These are phyloP conservation scores for Dendrocalamus latiflorus DNA, from an alignment of 202 grass and related monocot species.

Conservation along the genomic window DNA sequence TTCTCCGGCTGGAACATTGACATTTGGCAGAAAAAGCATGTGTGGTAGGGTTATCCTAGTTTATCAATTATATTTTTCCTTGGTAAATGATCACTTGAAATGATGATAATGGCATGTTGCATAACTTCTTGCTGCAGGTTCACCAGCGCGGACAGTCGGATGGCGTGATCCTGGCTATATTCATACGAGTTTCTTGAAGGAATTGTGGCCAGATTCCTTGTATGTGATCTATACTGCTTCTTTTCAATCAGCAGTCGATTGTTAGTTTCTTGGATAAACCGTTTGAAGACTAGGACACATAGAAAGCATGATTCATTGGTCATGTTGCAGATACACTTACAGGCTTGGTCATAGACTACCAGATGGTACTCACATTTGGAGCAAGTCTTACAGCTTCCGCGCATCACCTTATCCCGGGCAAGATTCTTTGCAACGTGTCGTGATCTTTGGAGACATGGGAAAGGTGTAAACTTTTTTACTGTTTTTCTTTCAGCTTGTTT, in stretches of 20 bases:
- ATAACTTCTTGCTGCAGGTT: constrained; percentile 10
- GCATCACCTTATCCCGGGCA: constrained; percentile 80
- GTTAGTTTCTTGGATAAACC: background rate
- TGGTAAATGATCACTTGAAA: background rate
- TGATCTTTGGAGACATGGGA: constrained; percentile 92
- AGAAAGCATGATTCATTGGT: background rate
- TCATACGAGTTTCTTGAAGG: constrained; percentile 77
- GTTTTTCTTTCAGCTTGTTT: background rate
- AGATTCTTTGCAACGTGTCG: constrained; percentile 66
- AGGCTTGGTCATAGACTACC: constrained; percentile 65
- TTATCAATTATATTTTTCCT: background rate
- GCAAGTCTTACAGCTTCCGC: constrained; percentile 57
- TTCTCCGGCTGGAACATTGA: no score
- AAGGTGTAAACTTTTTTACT: constrained; percentile 37
- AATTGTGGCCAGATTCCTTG: constrained; percentile 66
- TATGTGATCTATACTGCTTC: constrained; percentile 25
- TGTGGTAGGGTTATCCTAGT: no score
- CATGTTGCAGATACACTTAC: constrained; percentile 61
- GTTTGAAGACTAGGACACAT: background rate
- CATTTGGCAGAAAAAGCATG: no score
- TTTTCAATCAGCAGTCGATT: background rate
- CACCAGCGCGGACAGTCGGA: constrained; percentile 46
- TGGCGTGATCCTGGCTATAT: constrained; percentile 85
- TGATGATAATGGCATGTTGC: background rate
- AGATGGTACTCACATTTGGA: constrained; percentile 67